Evolutionary conservation across 2,329 filamentous ascomycete species (phyloP), one percentile per base, ranked within the genome.

Genomic region (Aspergillus terreus): DNA sequence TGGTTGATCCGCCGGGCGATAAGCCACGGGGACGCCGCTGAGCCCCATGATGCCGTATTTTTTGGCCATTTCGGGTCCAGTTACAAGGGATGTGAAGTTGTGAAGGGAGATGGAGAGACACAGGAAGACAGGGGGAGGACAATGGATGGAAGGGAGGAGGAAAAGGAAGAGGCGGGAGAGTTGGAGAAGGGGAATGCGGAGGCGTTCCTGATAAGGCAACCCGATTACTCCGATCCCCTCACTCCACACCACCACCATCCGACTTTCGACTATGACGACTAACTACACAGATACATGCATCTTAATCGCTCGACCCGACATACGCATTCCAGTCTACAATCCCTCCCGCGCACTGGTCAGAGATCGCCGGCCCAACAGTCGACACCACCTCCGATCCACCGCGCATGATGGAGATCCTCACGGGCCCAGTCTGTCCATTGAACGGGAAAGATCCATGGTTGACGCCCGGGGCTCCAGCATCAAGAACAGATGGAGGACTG

Each of bases 321-420:
- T 59, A 61, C n/a, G 68, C 64, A 53, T 71, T 71, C 64, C 67
- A 71, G 35, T 70, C 65, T 9, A 70, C 58, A 45, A 61, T 56
- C 4, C 67, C 66, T 46, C 65, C 57, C 6, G 40, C 40, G 44
- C 63, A 66, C 11, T 60, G 42, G 9, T 57, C 52, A 6, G 63
- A 69, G 43, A 71, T 69, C 15, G 58, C 61, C 15, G 66, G 68
- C 1, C 68, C 68, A 6, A 44, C 59, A 4, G 61, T 51, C 15
- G 51, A 51, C 19, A 54, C 54, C 25, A 68, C 53, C 41, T 57
- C 55, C 32, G 54, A 44, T 2, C 58, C 55, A 40, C 63, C 46
- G 14, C 67, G 63, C 42, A 55, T 44, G 41, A 71, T 59, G 5
- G 53, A 50, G 36, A 71, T 54, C 7, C 21, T 55, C 17, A 71